These are phyloP conservation scores for Pestalotiopsis sp. DNA, from an alignment of 2,329 filamentous ascomycete species.

Conservation along the genomic window DNA sequence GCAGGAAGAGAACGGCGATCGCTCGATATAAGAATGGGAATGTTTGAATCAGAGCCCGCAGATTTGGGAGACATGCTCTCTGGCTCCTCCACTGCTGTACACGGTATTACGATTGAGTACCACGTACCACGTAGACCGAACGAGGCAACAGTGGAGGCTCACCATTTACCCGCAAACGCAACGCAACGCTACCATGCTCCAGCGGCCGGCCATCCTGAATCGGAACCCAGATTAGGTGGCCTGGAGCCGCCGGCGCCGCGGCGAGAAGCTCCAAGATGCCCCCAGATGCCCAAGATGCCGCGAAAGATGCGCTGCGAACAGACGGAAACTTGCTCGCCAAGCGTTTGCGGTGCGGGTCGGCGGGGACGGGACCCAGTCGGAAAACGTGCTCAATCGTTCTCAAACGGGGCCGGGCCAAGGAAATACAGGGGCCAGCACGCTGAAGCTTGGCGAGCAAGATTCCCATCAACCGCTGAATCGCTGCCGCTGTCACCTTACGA, in stretches of 20 bases:
- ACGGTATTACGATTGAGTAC: not conserved
- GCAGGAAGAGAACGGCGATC: not conserved
- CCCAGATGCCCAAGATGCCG: not conserved
- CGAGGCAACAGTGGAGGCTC: not conserved
- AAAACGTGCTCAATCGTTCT: slow-evolving; percentile 9
- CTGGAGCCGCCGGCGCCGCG: not conserved
- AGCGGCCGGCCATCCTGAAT: not conserved
- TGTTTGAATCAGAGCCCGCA: too few species aligned
- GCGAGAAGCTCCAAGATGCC: not conserved
- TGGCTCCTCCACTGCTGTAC: not conserved
- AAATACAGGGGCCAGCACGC: not conserved
- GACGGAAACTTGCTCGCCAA: slow-evolving; percentile 13
- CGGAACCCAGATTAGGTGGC: not conserved
- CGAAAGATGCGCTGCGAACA: not conserved
- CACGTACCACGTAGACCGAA: not conserved
- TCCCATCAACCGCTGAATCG: not conserved
- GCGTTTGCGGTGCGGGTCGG: not conserved
- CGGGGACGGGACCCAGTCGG: slow-evolving; percentile 1
- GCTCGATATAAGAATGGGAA: not conserved
- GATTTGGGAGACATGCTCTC: too few species aligned
- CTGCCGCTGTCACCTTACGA: not conserved
- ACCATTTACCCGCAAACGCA: not conserved
- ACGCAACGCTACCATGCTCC: not conserved
- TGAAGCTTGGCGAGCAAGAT: slow-evolving; percentile 11
- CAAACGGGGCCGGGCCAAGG: slow-evolving; percentile 2